A percentile compares a stretch with the other conserved stretches of the same genome.
These are phyloP conservation scores for Phaeolepiota aurea DNA, from an alignment of 768 basidiomycete genomes.

Conservation along the genomic window DNA sequence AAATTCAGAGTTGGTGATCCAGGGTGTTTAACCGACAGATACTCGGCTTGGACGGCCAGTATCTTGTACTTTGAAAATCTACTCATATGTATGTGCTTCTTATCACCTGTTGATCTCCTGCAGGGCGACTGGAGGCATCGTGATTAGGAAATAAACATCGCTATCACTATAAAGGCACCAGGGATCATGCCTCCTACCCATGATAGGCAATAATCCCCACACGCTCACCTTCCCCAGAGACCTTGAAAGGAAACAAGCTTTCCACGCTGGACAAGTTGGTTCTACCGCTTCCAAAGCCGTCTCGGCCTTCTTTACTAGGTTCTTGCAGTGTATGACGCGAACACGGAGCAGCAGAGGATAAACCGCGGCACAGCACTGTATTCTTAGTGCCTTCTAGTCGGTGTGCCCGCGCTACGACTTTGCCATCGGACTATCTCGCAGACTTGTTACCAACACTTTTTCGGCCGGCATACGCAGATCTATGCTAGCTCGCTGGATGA, in stretches of 20 bases:
- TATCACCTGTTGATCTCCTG: background rate
- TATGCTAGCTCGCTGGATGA: background rate
- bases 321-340: background rate
- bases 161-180: background rate
- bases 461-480: background rate
- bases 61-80: background rate
- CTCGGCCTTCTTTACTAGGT: background rate
- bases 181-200: background rate
- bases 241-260: constrained; percentile 6
- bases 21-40: too few species aligned
- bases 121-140: background rate
- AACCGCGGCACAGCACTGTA: constrained; percentile 10
- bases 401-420: background rate
- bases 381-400: constrained; percentile 3
- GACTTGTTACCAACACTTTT: background rate
- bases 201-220: constrained; percentile 2
- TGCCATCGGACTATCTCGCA: constrained; percentile 1
- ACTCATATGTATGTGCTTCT: background rate
- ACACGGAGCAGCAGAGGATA: constrained; percentile 11
- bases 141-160: background rate
- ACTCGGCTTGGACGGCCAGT: too few species aligned
- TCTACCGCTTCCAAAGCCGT: background rate
- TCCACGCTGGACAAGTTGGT: constrained; percentile 6
- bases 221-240: constrained; percentile 1
- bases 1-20: too few species aligned